Conservation (phyloP, 2,329 filamentous ascomycete genomes). For the Ceratocystis smalleyi region DNA sequence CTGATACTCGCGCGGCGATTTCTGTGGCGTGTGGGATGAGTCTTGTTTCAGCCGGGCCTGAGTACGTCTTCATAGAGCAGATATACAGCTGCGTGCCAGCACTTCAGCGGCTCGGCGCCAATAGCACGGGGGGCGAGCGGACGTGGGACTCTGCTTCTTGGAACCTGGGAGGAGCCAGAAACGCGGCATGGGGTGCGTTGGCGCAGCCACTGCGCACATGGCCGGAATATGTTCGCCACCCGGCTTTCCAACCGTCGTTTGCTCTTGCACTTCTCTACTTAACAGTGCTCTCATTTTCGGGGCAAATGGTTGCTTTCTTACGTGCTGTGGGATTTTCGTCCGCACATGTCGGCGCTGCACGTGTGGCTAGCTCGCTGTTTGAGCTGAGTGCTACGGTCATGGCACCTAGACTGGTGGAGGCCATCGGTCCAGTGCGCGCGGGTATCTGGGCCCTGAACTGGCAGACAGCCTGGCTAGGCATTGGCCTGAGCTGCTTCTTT, state of each 20-base stretch:
- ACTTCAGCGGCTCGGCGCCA: conserved; percentile 12
- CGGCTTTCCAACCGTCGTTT: conserved; percentile 45
- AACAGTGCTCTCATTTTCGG: conserved; percentile 42
- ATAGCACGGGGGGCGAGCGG: too few species aligned
- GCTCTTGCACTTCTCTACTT: conserved; percentile 45
- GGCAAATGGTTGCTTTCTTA: conserved; percentile 51
- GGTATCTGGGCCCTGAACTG: conserved; percentile 58
- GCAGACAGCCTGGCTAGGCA: conserved; percentile 43
- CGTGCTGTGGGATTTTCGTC: conserved; percentile 37
- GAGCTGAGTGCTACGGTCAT: conserved; percentile 48
- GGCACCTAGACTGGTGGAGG: conserved; percentile 38
- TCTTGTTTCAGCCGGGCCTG: conserved; percentile 31
- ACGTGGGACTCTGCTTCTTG: background rate
- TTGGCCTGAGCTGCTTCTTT: conserved; percentile 31
- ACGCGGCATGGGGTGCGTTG: background rate
- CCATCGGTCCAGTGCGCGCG: conserved; percentile 43
- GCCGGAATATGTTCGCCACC: conserved; percentile 36
- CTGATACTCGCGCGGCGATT: conserved; percentile 32
- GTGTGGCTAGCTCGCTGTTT: conserved; percentile 36
- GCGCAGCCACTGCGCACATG: conserved; percentile 19
- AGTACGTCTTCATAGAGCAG: conserved; percentile 36
- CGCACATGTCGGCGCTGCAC: conserved; percentile 36
- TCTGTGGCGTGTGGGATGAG: conserved; percentile 35
- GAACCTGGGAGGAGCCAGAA: background rate
- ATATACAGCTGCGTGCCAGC: conserved; percentile 20